These are phyloP conservation scores for Hypoxylon fragiforme DNA, from an alignment of 495 filamentous ascomycete species.

Conservation along the genomic window DNA sequence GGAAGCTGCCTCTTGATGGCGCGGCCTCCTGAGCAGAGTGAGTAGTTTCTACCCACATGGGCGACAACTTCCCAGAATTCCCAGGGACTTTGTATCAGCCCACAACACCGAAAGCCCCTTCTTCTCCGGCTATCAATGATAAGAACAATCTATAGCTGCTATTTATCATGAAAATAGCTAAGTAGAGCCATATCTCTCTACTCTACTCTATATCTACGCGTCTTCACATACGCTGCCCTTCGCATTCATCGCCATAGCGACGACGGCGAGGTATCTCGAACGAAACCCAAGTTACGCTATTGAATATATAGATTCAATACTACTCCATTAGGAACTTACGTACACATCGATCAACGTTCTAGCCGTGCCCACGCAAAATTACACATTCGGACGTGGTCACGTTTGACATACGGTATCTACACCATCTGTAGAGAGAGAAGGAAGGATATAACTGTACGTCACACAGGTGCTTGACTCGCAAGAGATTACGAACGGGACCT, in stretches of 20 bases:
- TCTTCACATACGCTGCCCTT: too few species aligned
- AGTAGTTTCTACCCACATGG: neutral
- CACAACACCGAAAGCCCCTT: neutral
- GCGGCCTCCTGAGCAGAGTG: neutral
- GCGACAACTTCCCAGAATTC: constrained; percentile 13
- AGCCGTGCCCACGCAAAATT: neutral
- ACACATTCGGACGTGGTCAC: neutral
- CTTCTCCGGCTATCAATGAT: neutral
- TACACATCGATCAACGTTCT: neutral
- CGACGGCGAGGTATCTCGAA: too few species aligned
- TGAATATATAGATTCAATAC: too few species aligned
- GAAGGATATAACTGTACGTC: neutral
- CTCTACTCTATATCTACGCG: too few species aligned
- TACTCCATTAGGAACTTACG: too few species aligned
- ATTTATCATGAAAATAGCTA: neutral
- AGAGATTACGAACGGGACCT: too few species aligned
- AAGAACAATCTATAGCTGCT: neutral
- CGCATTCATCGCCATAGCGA: too few species aligned
- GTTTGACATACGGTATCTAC: neutral
- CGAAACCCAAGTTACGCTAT: too few species aligned
- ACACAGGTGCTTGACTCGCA: too few species aligned
- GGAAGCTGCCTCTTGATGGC: constrained; percentile 9
- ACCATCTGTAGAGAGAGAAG: neutral
- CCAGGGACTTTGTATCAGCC: neutral
- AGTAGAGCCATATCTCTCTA: neutral